Base-by-base conservation (phyloP, 2,329 filamentous ascomycete species). In the Amesomyces nigricolor region DNA sequence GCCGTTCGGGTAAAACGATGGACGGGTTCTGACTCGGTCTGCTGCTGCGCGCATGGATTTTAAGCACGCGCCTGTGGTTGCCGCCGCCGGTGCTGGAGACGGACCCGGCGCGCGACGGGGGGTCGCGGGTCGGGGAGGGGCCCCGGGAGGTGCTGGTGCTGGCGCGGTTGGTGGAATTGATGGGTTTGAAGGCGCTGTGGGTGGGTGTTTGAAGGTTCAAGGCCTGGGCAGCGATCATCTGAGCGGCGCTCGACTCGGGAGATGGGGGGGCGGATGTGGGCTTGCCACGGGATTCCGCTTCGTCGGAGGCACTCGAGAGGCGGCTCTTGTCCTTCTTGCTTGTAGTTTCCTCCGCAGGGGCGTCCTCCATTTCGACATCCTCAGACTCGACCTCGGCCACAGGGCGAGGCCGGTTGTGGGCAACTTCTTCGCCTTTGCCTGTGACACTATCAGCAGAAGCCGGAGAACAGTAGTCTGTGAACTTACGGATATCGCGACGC, bases 301-400 rank as follows among this genome's bases (percentile, higher is more conserved):
- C 48, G 8, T 47, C 32, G n/a, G 26, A 32, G 32, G 4, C 16
- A n/a, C 56, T 61, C 0, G 60, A 62, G 13, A 59, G 56, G 30
- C 58, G 52, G 50, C 53, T 61, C 17, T 61, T 57, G 5, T 49
- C 47, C n/a, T 56, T 56, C 14, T 16, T 11, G 9, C 26, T 29
- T 19, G 26, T 57, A 16, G 22, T 5, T 10, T 51, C 38, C 16
- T 37, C 10, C 5, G 32, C 9, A 2, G 38, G 49, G 13, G 38
- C 55, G 29, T 63, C 61, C 14, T 11, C 40, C 62, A 64, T 64
- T 32, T 62, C 62, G 3, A 51, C 32, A 19, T 64, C 62, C 1
- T 60, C 53, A 3, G 32, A 10, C 32, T 10, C 11, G 32, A 13
- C 11, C 26, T 30, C 19, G 44, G 16, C 32, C 32, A 13, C 8